Percentiles rank a stretch among this genome's conserved stretches.
These are phyloP conservation scores for Leucoagaricus sp. DNA, from an alignment of 1,284 basidiomycete genomes.

Conservation along the genomic window DNA sequence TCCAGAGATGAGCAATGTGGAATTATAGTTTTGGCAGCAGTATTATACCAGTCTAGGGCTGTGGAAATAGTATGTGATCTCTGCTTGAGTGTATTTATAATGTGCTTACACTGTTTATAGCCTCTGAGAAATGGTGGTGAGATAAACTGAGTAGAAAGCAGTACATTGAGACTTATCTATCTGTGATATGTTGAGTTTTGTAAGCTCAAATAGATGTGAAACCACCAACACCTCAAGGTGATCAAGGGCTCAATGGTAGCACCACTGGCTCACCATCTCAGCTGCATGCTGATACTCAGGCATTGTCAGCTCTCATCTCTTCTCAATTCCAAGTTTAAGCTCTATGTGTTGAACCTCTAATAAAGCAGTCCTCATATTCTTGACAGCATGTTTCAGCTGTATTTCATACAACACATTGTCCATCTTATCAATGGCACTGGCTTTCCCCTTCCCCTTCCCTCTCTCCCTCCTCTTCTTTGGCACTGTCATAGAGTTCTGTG, in stretches of 20 bases:
- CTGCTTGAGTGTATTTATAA: slow-evolving; percentile 22
- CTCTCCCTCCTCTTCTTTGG: no score
- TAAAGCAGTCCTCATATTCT: no score
- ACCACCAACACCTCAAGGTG: neutral
- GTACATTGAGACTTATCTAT: no score
- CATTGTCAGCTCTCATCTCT: neutral
- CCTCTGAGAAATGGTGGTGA: slow-evolving; percentile 19
- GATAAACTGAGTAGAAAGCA: neutral
- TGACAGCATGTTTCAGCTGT: no score
- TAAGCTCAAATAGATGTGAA: slow-evolving; percentile 9
- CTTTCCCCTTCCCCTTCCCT: no score
- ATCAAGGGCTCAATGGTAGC: slow-evolving; percentile 2
- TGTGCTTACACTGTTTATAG: slow-evolving; percentile 25
- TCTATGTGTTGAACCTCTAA: neutral
- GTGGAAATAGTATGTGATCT: slow-evolving; percentile 21
- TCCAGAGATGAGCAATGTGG: slow-evolving; percentile 18
- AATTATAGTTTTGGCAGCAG: slow-evolving; percentile 15
- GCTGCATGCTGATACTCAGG: neutral
- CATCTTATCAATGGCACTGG: no score
- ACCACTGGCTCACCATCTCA: neutral
- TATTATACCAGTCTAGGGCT: slow-evolving; percentile 23
- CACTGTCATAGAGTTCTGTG: no score
- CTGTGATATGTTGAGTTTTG: neutral
- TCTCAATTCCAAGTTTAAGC: neutral
- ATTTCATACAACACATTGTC: no score